phyloP scores from a whole-genome alignment of 2,329 filamentous ascomycete genomes.

The Cladosporium austrohemisphaericum region DNA sequence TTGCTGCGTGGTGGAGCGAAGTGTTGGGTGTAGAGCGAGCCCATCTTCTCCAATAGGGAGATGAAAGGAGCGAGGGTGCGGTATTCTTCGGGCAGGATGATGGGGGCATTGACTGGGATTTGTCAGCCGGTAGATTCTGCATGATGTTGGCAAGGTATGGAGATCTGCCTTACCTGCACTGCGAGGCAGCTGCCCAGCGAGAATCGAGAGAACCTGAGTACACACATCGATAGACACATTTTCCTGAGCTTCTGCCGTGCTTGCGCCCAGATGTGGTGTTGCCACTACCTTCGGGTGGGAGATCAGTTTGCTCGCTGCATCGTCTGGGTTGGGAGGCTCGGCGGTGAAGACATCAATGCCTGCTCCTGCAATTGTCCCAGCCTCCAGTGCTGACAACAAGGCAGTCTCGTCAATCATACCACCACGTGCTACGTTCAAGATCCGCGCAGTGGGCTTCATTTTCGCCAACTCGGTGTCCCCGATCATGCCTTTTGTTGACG shows the following conservation, averaged over 20 bases:
- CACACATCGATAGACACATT: slow-evolving; percentile 81
- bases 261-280: slow-evolving; percentile 76
- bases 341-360: slow-evolving; percentile 76
- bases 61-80: slow-evolving; percentile 74
- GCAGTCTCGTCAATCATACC: slow-evolving; percentile 74
- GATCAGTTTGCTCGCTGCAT: slow-evolving; percentile 60
- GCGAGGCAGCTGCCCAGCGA: slow-evolving; percentile 68
- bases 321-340: slow-evolving; percentile 62
- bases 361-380: slow-evolving; percentile 69
- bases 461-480: slow-evolving; percentile 60
- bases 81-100: slow-evolving; percentile 78
- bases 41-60: slow-evolving; percentile 72
- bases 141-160: not conserved
- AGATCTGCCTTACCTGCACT: slow-evolving; percentile 16
- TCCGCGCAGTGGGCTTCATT: slow-evolving; percentile 71
- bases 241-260: slow-evolving; percentile 77
- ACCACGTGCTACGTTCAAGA: slow-evolving; percentile 75
- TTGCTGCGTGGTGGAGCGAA: slow-evolving; percentile 46
- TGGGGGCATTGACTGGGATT: slow-evolving; percentile 73
- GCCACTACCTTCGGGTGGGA: slow-evolving; percentile 69
- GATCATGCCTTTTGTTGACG: slow-evolving; percentile 71
- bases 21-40: slow-evolving; percentile 73
- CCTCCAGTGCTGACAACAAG: slow-evolving; percentile 65
- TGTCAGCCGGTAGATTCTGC: not conserved
- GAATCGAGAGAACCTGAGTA: slow-evolving; percentile 70